Evolutionary conservation across 805 yeast species (phyloP).

Genomic region (Dipodascus geniculatus): DNA sequence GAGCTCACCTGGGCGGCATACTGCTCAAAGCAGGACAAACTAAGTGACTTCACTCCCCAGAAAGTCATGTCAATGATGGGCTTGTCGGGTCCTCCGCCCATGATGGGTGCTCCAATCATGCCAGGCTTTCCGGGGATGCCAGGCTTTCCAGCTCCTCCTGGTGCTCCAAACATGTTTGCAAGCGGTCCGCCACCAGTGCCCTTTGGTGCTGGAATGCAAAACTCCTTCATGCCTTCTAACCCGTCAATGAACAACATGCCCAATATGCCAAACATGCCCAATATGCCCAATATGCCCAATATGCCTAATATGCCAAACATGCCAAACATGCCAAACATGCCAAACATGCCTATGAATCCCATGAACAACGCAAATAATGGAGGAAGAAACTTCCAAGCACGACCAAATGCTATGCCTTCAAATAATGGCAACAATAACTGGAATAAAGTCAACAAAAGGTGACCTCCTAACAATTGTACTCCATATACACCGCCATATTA

Average conservation of each 20-base stretch:
- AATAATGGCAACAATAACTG: not conserved
- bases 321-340: not conserved
- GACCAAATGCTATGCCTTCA: too few relatives aligned
- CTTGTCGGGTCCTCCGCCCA: slow-evolving; percentile 21
- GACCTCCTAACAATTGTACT: too few relatives aligned
- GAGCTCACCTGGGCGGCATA: slow-evolving; percentile 94
- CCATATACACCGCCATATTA: not conserved
- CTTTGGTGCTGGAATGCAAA: slow-evolving; percentile 5
- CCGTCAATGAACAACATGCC: slow-evolving; percentile 4
- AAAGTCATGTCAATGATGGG: slow-evolving; percentile 40
- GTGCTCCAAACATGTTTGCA: slow-evolving; percentile 7
- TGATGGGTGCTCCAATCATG: slow-evolving; percentile 27
- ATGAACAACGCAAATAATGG: too few relatives aligned
- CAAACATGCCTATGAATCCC: not conserved
- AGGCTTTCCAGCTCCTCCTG: slow-evolving; percentile 11
- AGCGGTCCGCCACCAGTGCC: slow-evolving; percentile 2
- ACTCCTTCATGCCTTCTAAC: slow-evolving; percentile 7
- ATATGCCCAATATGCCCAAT: not conserved
- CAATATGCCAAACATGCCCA: slow-evolving; percentile 4
- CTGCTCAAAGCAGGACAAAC: slow-evolving; percentile 73
- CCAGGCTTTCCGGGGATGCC: slow-evolving; percentile 21
- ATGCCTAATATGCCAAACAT: not conserved
- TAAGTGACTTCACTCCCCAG: slow-evolving; percentile 72
- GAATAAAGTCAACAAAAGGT: not conserved
- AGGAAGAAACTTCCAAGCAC: too few relatives aligned